Base-by-base conservation (phyloP, 495 filamentous ascomycete species). In the Cercophora scortea region DNA sequence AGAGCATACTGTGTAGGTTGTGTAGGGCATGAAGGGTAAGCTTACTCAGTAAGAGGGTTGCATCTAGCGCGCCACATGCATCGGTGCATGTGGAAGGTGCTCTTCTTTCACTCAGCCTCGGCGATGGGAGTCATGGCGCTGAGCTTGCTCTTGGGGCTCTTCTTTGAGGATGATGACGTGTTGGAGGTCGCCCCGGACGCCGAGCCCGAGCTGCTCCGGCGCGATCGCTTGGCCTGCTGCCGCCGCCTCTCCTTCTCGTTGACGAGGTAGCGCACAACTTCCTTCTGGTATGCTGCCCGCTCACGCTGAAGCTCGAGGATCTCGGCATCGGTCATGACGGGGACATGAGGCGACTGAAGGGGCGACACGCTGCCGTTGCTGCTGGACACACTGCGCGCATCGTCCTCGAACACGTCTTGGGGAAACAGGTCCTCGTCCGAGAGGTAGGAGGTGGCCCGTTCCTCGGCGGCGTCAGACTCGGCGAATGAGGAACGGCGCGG, bases 391-490 rank as follows among this genome's bases (percentile, higher is more conserved):
- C 68, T 72, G 57, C 64, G 68, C 46, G 64, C 59, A 53, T 76
- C 72, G 58, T 77, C 73, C 52, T 68, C 66, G 45, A 66, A 60
- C 33, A 59, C 53, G 51, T 73, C 70, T 49, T 46, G 51, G 44
- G 61, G 61, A 52, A 73, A 65, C 13, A 76, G 66, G 59, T 77
- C 74, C 63, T 77, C 74, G 61, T 77, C 74, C 12, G 73, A 73
- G 36, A 77, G 67, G 61, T 72, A 77, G 7, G 72, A 75, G 1
- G 71, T 64, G 15, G 70, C 70, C 45, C 74, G 70, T 59, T 69
- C 61, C 40, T 74, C 66, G 41, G 57, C 54, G n/a, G 55, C 42
- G 38, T 63, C 66, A 9, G 61, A 60, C 51, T 71, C 71, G 54
- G 58, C 67, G 46, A 77, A 66, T 9, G 71, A 72, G 4, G 67